Base-by-base conservation (phyloP, 495 filamentous ascomycete species). In the Penicillium malachiteum region DNA sequence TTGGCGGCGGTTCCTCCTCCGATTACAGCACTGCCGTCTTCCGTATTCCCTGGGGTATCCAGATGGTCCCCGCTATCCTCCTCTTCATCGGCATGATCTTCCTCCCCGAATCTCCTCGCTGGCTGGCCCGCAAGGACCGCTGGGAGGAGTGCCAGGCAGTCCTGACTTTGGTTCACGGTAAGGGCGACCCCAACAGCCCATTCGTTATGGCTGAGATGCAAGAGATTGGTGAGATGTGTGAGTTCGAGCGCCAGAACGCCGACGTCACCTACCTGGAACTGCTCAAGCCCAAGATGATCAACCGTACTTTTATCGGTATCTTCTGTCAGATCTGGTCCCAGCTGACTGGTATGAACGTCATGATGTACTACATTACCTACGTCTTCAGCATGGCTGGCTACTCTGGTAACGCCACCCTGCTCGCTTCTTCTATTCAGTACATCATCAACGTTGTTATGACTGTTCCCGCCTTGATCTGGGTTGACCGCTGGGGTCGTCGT, bases 321-420 rank as follows among this genome's bases (percentile, higher is more conserved):
- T 90, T 88, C 62, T 86, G 79, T 0, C 90, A 92, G 71, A 88
- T 94, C 65, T 92, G 89, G 89, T 85, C 84, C 33, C 90, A 94
- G 65, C 72, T 92, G 45, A 89, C 87, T 1, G 90, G 90, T 39
- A 91, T 91, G 85, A 92, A 91, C 65, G 87, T 92, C 26, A 92
- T 92, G 87, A 90, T 72, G 68, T 70, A 70, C 52, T 74, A 74
- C 55, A 72, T 74, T 50, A 71, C 59, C 18, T 72, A 71, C 17
- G 69, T 73, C 16, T 73, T 75, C 55, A 48, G 34, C 13, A 75
- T 73, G 71, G 71, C 72, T 2, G 72, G 72, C 3, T 70, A 72
- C 33, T 48, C 54, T 0, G 72, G 71, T 7, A 54, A 72, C 32
- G 51, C 68, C 4, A 69, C 61, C 46, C 68, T 75, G 35, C 78